A percentile compares a stretch with the other conserved stretches of the same genome.
phyloP scores from a whole-genome alignment of 495 filamentous ascomycete genomes.

The Aspergillus egyptiacus region DNA sequence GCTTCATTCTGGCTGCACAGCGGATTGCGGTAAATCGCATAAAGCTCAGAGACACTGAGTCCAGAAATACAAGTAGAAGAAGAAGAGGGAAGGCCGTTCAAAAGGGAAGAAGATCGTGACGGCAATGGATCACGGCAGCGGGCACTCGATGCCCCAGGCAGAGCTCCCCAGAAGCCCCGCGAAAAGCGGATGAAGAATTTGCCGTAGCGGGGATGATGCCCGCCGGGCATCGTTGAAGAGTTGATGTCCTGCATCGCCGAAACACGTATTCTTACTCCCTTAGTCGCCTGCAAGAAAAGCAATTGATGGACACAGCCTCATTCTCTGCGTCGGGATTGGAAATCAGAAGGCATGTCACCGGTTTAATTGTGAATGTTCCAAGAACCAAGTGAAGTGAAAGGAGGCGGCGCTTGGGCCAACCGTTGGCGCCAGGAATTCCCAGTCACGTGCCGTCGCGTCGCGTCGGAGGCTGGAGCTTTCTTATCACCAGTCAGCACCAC shows the following conservation, averaged over 20 bases:
- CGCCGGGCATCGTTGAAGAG: too few species aligned
- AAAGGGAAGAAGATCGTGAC: slow-evolving; percentile 3
- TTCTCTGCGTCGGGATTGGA: too few species aligned
- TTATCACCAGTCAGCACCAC: neutral
- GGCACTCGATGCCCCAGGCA: slow-evolving; percentile 5
- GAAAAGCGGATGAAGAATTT: slow-evolving; percentile 9
- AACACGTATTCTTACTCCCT: too few species aligned
- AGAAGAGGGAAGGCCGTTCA: slow-evolving; percentile 1
- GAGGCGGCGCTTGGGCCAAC: too few species aligned
- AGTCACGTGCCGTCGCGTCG: slow-evolving; percentile 1
- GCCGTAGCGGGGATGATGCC: neutral
- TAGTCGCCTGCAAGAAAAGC: too few species aligned
- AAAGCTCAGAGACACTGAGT: neutral
- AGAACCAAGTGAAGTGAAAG: too few species aligned
- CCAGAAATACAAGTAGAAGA: neutral
- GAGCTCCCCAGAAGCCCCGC: slow-evolving; percentile 7
- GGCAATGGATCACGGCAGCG: slow-evolving; percentile 14
- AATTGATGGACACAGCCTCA: too few species aligned
- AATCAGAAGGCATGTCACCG: too few species aligned
- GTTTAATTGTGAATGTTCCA: too few species aligned
- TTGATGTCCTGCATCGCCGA: too few species aligned
- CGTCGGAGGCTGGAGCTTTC: neutral
- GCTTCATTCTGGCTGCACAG: slow-evolving; percentile 50
- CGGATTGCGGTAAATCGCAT: slow-evolving; percentile 1
- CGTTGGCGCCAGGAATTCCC: too few species aligned